Conservation (phyloP, 2,329 filamentous ascomycete species). For the Parafenestella ontariensis region DNA sequence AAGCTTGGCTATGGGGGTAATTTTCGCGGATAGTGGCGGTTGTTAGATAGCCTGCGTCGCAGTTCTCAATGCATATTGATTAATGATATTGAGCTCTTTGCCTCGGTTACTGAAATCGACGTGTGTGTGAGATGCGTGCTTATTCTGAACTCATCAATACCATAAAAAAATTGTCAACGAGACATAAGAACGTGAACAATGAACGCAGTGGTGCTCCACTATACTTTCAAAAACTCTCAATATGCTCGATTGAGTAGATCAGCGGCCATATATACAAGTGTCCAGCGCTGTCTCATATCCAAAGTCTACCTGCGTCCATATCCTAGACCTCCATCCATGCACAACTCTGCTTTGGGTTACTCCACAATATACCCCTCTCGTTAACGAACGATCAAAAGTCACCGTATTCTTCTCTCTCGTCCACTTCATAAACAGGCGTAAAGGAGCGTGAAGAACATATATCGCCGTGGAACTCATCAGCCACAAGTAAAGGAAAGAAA, state of each 20-base stretch:
- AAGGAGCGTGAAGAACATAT: constrained; percentile 24
- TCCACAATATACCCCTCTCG: not conserved
- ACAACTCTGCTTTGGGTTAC: not conserved
- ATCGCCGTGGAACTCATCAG: constrained; percentile 20
- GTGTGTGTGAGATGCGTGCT: no score
- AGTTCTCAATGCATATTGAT: no score
- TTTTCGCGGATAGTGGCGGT: no score
- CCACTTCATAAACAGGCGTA: constrained; percentile 3
- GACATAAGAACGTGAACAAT: no score
- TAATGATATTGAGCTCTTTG: no score
- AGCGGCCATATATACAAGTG: not conserved
- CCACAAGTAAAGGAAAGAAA: constrained; percentile 12
- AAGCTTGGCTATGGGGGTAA: no score
- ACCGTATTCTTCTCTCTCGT: not conserved
- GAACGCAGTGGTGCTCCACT: no score
- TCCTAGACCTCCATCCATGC: not conserved
- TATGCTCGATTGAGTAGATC: not conserved
- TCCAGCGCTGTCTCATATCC: not conserved
- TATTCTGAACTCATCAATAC: no score
- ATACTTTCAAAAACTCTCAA: not conserved
- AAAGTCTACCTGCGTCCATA: not conserved
- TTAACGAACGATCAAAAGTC: not conserved
- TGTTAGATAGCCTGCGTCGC: no score
- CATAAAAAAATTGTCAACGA: no score
- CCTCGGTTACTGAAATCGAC: no score